These are phyloP conservation scores for Candida palmyrensis DNA, from an alignment of 805 yeast species.

Conservation along the genomic window DNA sequence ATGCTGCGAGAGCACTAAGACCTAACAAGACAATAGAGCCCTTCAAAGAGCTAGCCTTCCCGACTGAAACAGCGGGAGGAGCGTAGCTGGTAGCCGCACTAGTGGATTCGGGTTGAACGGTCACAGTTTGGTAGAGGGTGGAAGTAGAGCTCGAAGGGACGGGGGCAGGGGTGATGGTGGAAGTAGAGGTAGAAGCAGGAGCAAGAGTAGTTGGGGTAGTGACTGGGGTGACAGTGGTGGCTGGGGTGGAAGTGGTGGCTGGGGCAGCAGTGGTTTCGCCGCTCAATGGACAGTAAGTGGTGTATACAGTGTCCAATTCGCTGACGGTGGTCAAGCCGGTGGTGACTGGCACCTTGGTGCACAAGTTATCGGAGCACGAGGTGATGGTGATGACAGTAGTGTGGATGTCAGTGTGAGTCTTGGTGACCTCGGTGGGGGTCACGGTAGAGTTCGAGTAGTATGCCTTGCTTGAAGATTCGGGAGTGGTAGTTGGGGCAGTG, in stretches of 20 bases:
- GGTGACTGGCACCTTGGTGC: conserved; percentile 23
- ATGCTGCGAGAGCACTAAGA: conserved; percentile 1
- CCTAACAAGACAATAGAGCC: conserved; percentile 1
- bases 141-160: conserved; percentile 2
- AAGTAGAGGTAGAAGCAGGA: conserved; percentile 4
- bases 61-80: not conserved
- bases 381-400: conserved; percentile 33
- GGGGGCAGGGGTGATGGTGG: conserved; percentile 12
- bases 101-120: not conserved
- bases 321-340: conserved; percentile 35
- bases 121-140: not conserved
- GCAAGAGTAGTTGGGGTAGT: conserved; percentile 6
- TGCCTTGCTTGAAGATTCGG: conserved; percentile 6
- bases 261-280: conserved; percentile 9
- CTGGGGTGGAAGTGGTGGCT: conserved; percentile 14
- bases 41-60: conserved; percentile 1
- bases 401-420: conserved; percentile 20
- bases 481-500: conserved; percentile 17
- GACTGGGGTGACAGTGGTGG: conserved; percentile 8
- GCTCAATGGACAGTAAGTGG: conserved; percentile 19
- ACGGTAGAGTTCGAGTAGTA: conserved; percentile 25
- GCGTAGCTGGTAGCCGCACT: not conserved
- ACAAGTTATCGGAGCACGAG: conserved; percentile 28
- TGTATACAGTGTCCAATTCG: conserved; percentile 19
- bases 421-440: conserved; percentile 22